Percentiles rank a stretch among this genome's conserved stretches.
phyloP scores from a whole-genome alignment of 306 rosid genomes.

The Corylus avellana region DNA sequence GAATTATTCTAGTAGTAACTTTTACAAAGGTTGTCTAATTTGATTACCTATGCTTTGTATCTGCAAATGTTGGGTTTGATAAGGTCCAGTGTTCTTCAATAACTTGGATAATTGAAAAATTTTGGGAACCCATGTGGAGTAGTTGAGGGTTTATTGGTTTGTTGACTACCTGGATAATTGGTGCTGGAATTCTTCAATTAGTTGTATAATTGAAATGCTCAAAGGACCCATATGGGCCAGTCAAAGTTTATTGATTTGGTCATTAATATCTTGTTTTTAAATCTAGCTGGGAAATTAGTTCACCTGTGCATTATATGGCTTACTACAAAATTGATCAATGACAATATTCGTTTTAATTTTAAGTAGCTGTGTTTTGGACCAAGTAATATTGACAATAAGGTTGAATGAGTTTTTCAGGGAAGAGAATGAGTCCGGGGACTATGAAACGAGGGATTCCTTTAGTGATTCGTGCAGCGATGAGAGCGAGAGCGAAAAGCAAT shows the following conservation, averaged over 20 bases:
- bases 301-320: constrained; percentile 8
- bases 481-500: constrained; percentile 77
- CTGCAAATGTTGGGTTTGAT: not conserved
- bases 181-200: not conserved
- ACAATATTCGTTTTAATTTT: not conserved
- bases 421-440: constrained; percentile 71
- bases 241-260: not conserved
- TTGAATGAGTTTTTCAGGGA: constrained; percentile 52
- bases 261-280: not conserved
- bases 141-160: not conserved
- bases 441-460: constrained; percentile 75
- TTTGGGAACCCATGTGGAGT: constrained; percentile 9
- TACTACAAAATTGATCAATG: not conserved
- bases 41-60: not conserved
- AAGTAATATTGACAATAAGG: not conserved
- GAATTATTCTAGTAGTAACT: constrained; percentile 16
- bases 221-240: not conserved
- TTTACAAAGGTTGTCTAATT: not conserved
- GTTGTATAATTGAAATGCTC: not conserved
- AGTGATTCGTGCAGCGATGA: constrained; percentile 82
- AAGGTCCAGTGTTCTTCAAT: not conserved
- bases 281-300: not conserved
- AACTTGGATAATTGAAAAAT: not conserved
- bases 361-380: not conserved
- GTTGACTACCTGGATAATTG: constrained; percentile 3